phyloP scores from a whole-genome alignment of 2,329 filamentous ascomycete genomes.

The Aspergillus glaucus region DNA sequence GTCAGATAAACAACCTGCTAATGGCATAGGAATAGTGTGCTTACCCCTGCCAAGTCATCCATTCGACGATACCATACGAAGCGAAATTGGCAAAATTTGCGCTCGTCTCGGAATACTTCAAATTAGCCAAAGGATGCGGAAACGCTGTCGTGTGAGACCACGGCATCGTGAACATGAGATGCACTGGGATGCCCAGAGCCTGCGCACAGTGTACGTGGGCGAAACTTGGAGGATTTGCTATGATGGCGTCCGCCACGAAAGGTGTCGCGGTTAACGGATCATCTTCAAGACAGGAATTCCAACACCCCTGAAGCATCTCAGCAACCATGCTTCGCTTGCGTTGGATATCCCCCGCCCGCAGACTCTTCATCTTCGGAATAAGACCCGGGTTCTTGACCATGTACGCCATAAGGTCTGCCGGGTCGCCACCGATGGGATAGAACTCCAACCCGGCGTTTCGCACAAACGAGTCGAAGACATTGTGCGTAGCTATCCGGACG shows the following conservation, averaged over 20 bases:
- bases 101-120: conserved; percentile 32
- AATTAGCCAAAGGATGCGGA: conserved; percentile 47
- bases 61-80: conserved; percentile 44
- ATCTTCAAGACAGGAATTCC: conserved; percentile 34
- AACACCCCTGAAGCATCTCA: conserved; percentile 36
- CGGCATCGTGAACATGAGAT: conserved; percentile 51
- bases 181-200: conserved; percentile 44
- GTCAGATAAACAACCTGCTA: neutral
- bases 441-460: conserved; percentile 50
- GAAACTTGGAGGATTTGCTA: conserved; percentile 50
- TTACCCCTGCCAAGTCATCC: conserved; percentile 47
- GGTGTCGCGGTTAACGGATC: conserved; percentile 27
- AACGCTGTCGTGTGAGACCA: conserved; percentile 42
- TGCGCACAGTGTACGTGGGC: conserved; percentile 50
- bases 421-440: conserved; percentile 53
- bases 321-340: conserved; percentile 28
- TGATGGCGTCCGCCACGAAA: conserved; percentile 51
- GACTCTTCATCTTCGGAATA: conserved; percentile 31
- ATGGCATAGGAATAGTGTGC: neutral
- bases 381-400: conserved; percentile 47
- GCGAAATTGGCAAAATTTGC: conserved; percentile 37
- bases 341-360: conserved; percentile 30
- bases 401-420: conserved; percentile 47
- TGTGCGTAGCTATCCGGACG: conserved; percentile 53
- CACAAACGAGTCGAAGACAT: conserved; percentile 50